These are phyloP conservation scores for Ceratocystis harringtonii DNA, from an alignment of 2,329 filamentous ascomycete species.

Conservation along the genomic window DNA sequence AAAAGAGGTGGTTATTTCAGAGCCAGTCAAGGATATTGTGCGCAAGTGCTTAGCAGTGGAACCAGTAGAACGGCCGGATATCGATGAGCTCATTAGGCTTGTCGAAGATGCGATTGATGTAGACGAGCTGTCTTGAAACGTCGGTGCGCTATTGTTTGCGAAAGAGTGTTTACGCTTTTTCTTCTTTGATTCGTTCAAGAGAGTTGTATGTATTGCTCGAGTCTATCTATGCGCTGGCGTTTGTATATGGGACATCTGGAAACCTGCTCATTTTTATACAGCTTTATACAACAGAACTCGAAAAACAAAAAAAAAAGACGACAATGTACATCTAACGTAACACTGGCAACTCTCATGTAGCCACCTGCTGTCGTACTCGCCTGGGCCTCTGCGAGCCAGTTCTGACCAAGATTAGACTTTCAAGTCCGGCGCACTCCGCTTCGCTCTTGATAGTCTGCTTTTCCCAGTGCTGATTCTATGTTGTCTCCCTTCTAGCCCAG, in stretches of 20 bases:
- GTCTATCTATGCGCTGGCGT: not conserved
- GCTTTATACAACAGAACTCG: not conserved
- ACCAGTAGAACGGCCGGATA: constrained; percentile 71
- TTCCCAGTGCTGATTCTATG: too few species aligned
- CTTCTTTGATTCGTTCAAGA: not conserved
- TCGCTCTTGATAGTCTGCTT: too few species aligned
- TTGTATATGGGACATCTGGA: too few species aligned
- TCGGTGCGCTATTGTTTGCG: not conserved
- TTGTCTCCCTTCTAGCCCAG: too few species aligned
- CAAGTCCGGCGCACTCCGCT: too few species aligned
- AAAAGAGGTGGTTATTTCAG: constrained; percentile 48
- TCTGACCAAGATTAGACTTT: too few species aligned
- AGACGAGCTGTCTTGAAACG: constrained; percentile 31
- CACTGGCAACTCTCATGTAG: not conserved
- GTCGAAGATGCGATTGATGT: constrained; percentile 62
- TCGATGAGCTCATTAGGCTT: constrained; percentile 65
- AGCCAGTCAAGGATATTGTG: constrained; percentile 74
- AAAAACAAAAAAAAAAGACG: not conserved
- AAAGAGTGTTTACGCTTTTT: not conserved
- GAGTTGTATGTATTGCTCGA: too few species aligned
- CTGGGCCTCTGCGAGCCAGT: not conserved
- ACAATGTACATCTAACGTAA: not conserved
- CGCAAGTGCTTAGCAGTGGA: constrained; percentile 76
- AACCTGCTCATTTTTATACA: too few species aligned
- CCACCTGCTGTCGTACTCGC: not conserved